These are phyloP conservation scores for Alternaria hordeiaustralica DNA, from an alignment of 2,329 filamentous ascomycete species.

Conservation along the genomic window DNA sequence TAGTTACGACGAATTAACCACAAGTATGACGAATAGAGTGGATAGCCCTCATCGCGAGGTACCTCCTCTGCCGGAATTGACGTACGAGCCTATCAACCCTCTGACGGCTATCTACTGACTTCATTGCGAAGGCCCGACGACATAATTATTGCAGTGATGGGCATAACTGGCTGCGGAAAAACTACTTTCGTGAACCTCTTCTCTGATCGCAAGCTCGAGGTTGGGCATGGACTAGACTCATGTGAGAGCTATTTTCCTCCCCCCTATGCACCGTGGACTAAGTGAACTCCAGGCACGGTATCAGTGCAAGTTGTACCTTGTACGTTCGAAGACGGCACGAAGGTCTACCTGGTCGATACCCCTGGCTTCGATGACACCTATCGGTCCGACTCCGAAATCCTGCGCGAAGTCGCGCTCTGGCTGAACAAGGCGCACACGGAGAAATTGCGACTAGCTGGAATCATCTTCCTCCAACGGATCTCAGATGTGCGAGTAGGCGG, in stretches of 20 bases:
- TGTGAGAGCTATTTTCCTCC: background rate
- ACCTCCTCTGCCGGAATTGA: background rate
- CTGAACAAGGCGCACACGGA: slow-evolving; percentile 42
- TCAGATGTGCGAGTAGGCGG: slow-evolving; percentile 51
- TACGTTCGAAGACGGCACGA: background rate
- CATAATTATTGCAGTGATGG: slow-evolving; percentile 49
- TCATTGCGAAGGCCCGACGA: background rate
- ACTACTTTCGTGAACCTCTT: slow-evolving; percentile 45
- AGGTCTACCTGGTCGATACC: slow-evolving; percentile 51
- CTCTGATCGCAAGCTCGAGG: slow-evolving; percentile 11
- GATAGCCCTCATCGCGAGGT: background rate
- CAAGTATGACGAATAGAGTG: background rate
- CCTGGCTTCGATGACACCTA: slow-evolving; percentile 58
- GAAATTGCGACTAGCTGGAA: slow-evolving; percentile 50
- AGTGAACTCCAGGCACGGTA: slow-evolving; percentile 2
- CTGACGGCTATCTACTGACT: background rate
- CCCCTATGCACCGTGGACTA: background rate
- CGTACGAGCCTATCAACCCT: background rate
- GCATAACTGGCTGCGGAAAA: slow-evolving; percentile 52
- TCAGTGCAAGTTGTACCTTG: slow-evolving; percentile 4
- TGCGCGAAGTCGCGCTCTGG: slow-evolving; percentile 52
- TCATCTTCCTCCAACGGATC: slow-evolving; percentile 58
- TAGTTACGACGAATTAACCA: background rate
- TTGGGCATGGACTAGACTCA: slow-evolving; percentile 13
- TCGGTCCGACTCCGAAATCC: slow-evolving; percentile 54